phyloP scores from a whole-genome alignment of 176 grass and related monocot species.

The Typha latifolia region DNA sequence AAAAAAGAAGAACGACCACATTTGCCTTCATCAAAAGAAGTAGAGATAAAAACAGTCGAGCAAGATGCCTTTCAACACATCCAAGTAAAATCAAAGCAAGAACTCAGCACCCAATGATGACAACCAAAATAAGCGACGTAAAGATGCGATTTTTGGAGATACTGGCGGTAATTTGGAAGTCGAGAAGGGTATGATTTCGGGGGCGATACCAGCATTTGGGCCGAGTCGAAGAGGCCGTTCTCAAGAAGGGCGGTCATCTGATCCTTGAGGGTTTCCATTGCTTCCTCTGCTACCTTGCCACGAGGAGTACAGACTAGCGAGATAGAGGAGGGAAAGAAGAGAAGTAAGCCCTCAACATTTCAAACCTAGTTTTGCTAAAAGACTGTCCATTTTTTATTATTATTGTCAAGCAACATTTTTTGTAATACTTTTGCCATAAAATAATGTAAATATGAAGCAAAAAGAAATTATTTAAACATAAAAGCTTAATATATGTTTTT shows the following conservation, averaged over 20 bases:
- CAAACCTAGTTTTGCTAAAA: too few relatives aligned
- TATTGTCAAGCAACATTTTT: too few relatives aligned
- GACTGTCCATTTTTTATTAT: too few relatives aligned
- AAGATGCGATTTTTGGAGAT: neutral
- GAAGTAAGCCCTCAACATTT: too few relatives aligned
- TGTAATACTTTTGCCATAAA: too few relatives aligned
- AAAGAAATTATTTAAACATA: too few relatives aligned
- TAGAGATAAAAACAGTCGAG: neutral
- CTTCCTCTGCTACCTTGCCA: neutral
- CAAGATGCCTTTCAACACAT: neutral
- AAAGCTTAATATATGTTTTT: too few relatives aligned
- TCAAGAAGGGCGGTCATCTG: conserved; percentile 76
- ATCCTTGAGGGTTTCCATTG: conserved; percentile 75
- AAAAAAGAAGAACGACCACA: too few relatives aligned
- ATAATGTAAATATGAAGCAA: too few relatives aligned
- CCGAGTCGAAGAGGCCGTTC: conserved; percentile 66
- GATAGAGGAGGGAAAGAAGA: too few relatives aligned
- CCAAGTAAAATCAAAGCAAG: neutral
- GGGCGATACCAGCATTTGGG: conserved; percentile 57
- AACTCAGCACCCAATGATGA: neutral
- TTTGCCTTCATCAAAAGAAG: neutral
- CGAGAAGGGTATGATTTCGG: neutral
- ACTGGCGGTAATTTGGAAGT: neutral
- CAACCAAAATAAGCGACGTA: too few relatives aligned
- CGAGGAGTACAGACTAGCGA: too few relatives aligned